Conservation (phyloP, 2,329 filamentous ascomycete species). For the Aspergillus japonicus region DNA sequence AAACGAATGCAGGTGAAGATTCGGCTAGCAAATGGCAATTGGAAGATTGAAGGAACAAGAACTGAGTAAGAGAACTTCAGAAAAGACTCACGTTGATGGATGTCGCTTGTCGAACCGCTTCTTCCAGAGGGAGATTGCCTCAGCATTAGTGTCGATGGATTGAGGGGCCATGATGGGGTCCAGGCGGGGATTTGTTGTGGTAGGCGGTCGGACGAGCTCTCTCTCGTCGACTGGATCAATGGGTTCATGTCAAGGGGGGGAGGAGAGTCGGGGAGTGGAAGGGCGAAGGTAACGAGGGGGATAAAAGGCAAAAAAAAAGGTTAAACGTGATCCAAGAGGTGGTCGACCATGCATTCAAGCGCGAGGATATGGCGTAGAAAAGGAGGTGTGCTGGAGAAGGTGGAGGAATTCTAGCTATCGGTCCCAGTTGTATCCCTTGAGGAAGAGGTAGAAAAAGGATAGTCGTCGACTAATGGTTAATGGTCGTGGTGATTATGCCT, state of each 20-base stretch:
- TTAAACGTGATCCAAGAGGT: neutral
- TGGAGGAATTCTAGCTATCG: neutral
- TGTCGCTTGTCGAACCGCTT: slow-evolving; percentile 31
- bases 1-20: neutral
- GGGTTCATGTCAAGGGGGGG: slow-evolving; percentile 24
- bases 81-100: slow-evolving; percentile 27
- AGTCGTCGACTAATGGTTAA: slow-evolving; percentile 2
- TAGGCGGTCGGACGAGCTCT: slow-evolving; percentile 19
- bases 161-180: slow-evolving; percentile 18
- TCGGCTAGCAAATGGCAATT: neutral
- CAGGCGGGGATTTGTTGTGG: slow-evolving; percentile 14
- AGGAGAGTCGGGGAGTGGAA: slow-evolving; percentile 8
- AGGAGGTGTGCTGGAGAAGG: neutral
- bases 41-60: neutral
- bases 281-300: neutral
- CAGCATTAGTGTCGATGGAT: slow-evolving; percentile 12
- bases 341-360: neutral
- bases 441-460: neutral
- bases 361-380: neutral
- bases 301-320: neutral
- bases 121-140: slow-evolving; percentile 23
- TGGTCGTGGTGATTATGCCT: neutral
- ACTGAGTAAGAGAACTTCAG: neutral
- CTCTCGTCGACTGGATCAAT: slow-evolving; percentile 20
- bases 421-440: neutral